Base-by-base conservation (phyloP, 768 basidiomycete genomes). In the Mycena polygramma region DNA sequence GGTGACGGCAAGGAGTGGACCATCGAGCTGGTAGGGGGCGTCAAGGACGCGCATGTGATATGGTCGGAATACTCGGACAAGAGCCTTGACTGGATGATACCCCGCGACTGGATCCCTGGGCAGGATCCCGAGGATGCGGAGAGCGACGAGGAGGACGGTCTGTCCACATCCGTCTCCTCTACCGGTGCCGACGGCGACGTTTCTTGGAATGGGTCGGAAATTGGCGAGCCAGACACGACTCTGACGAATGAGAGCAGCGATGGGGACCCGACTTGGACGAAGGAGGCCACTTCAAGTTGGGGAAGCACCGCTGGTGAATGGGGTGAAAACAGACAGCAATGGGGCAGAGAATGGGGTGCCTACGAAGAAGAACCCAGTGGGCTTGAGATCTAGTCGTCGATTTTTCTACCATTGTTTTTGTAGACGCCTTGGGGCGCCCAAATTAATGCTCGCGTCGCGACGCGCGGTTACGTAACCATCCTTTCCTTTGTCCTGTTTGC, bases 51-150 rank as follows among this genome's bases (percentile, higher is more conserved):
- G 41, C 74, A 66, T 26, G 69, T 74, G 59, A 60, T 77, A 20
- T 83, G 82, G 82, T 70, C 79, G 14, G 74, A 70, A 20, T 79
- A 46, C 15, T 19, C 15, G 45, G 45, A 81, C 35, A 75, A 68
- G 30, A 85, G 82, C 63, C 37, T 82, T 26, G 86, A 86, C 39
- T 78, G 79, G 58, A 82, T 87, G 58, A 82, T 87, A 55, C 84
- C 85, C 4, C 74, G 77, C 0, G 83, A 84, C 69, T 88, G 84
- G 85, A 82, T 82, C 17, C 86, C 87, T 1, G 82, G 79, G 36
- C 84, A 84, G 69, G 74, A 75, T 30, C 79, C 75, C 68, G 80
- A 78, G 53, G 76, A 75, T 24, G 69, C 65, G 41, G 15, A 11
- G 52, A 78, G 77, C 68, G 76, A 77, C 45, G 77, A 75, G 19